Base-by-base conservation (phyloP, 83 land plant species). In the Picea abies region DNA sequence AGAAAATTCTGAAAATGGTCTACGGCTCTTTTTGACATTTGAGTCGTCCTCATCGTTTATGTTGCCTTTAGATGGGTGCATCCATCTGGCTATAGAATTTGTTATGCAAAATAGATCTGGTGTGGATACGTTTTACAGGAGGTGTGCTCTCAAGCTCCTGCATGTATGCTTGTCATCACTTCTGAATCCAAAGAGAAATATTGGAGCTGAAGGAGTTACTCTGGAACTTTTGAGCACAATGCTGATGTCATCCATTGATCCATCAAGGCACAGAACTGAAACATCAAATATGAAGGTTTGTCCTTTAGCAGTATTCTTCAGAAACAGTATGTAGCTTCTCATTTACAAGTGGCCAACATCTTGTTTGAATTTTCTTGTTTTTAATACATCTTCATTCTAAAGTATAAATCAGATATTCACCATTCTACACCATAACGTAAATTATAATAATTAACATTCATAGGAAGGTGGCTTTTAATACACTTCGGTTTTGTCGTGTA, bases 1-100 rank as follows among this genome's bases (percentile, higher is more conserved):
- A 64, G 99, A 98, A 75, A 98, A 98, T 72, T 99, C 99, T 22
- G 99, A 98, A 85, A 98, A 98, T 87, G 99, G 99, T 11, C 88
- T 98, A 16, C 93, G 99, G 12, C 83, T 96, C 60, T 93, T 98
- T 84, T 92, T 98, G 78, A 98, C 99, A 61, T 98, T 98, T 90
- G 98, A 96, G 87, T 99, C 99, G 26, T 86, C 93, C 32, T 95
- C 98, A 6, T 98, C 99, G 44, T 98, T 98, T 86, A 83, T 98
- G 85, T 99, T 98, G 29, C 99, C 99, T 58, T 81, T 98, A 64
- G 99, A 98, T 86, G 93, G 99, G 58, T 98, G 93, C 85, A 94
- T 98, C 14, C 86, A 91, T 76, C 91, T 96, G 58, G 99, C 99
- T 64, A 89, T 98, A 71, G 92, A 91, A 63, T 92, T 96, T 78